A percentile compares a stretch with the other conserved stretches of the same genome.
These are phyloP conservation scores for Apophysomyces elegans DNA, from an alignment of 371 early-diverging fungal species.

Conservation along the genomic window DNA sequence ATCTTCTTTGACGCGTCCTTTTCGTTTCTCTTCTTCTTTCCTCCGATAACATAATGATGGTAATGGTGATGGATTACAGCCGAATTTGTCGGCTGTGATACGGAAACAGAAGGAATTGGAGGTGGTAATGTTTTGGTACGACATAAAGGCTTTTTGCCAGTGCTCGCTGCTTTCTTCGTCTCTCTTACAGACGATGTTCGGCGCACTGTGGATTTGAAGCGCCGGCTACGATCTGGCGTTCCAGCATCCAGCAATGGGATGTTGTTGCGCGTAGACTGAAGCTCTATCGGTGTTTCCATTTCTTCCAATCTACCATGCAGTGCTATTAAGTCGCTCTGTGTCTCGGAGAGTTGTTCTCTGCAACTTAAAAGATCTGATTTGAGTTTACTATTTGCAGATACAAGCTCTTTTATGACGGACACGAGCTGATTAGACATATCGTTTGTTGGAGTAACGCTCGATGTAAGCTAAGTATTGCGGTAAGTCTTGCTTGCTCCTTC, in stretches of 20 bases:
- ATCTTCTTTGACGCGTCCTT: not conserved
- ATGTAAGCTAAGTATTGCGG: constrained; percentile 28
- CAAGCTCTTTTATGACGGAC: constrained; percentile 49
- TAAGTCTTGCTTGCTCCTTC: not conserved
- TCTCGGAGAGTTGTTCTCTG: constrained; percentile 39
- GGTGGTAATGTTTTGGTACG: constrained; percentile 13
- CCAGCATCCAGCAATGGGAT: too few relatives aligned
- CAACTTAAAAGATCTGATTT: constrained; percentile 46
- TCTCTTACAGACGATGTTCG: constrained; percentile 1
- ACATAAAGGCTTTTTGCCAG: constrained; percentile 13
- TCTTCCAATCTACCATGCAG: constrained; percentile 30
- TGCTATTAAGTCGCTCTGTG: constrained; percentile 31
- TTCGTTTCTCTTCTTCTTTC: constrained; percentile 20
- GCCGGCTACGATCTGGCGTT: not conserved
- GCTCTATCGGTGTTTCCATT: constrained; percentile 7
- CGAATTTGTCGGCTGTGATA: constrained; percentile 13
- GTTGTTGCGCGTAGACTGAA: not conserved
- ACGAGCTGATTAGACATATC: constrained; percentile 20
- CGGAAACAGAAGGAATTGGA: constrained; percentile 22
- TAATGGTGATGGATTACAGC: constrained; percentile 50
- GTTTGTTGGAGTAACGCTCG: constrained; percentile 9
- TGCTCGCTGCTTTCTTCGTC: constrained; percentile 14
- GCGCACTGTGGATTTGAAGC: not conserved
- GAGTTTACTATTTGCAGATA: constrained; percentile 46
- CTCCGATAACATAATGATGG: constrained; percentile 35